Conservation (phyloP, 2,329 filamentous ascomycete genomes). For the Arthrocladium fulminans region DNA sequence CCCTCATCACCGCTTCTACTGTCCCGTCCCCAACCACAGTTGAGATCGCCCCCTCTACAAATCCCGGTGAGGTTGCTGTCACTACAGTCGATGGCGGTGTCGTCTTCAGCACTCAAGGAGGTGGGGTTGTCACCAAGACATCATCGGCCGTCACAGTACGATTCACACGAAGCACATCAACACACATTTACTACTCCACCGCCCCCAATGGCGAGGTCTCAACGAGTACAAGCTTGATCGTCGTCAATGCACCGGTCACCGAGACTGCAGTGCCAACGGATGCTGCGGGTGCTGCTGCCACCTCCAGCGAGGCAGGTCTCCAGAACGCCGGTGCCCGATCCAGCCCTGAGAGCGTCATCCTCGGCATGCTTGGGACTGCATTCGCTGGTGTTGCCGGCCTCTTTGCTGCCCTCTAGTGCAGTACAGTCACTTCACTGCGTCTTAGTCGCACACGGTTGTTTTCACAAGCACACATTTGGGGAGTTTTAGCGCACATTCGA, state of each 20-base stretch:
- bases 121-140: slow-evolving; percentile 23
- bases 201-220: slow-evolving; percentile 33
- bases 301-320: slow-evolving; percentile 29
- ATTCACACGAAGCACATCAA: slow-evolving; percentile 31
- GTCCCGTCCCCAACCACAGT: slow-evolving; percentile 20
- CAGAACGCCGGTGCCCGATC: slow-evolving; percentile 31
- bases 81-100: slow-evolving; percentile 20
- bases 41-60: slow-evolving; percentile 18
- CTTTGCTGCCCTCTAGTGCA: slow-evolving; percentile 5
- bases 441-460: slow-evolving; percentile 3
- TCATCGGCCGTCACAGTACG: slow-evolving; percentile 19
- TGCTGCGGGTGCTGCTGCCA: slow-evolving; percentile 18
- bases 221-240: slow-evolving; percentile 38
- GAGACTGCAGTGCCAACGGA: slow-evolving; percentile 21
- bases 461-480: slow-evolving; percentile 1
- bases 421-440: no score
- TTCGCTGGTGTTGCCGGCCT: slow-evolving; percentile 30
- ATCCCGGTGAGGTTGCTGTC: slow-evolving; percentile 18
- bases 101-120: slow-evolving; percentile 26
- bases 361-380: slow-evolving; percentile 35
- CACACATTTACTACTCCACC: slow-evolving; percentile 34
- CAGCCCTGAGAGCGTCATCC: slow-evolving; percentile 28
- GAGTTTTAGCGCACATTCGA: neutral
- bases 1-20: slow-evolving; percentile 20
- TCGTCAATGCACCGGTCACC: slow-evolving; percentile 32